phyloP scores from a whole-genome alignment of 495 filamentous ascomycete genomes.

The Aspergillus funiculosus region DNA sequence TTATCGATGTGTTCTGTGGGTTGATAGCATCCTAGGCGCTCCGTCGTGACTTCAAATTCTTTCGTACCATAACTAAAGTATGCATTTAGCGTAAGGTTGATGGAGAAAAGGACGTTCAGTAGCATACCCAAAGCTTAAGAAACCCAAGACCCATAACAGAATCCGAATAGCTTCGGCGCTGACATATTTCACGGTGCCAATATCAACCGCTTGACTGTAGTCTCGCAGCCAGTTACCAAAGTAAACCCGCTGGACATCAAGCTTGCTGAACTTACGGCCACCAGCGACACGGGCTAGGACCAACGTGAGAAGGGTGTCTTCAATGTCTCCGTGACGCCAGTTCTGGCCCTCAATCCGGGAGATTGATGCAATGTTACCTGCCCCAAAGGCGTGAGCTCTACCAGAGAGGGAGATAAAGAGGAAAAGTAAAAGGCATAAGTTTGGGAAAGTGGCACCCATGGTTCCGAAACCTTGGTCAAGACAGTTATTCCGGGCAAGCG shows the following conservation, averaged over 20 bases:
- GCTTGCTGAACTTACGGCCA: slow-evolving; percentile 80
- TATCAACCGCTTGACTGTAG: slow-evolving; percentile 63
- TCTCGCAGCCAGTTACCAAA: slow-evolving; percentile 93
- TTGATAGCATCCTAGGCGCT: slow-evolving; percentile 82
- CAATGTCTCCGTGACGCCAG: slow-evolving; percentile 89
- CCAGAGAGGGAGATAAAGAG: slow-evolving; percentile 56
- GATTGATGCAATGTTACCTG: slow-evolving; percentile 75
- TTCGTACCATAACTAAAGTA: slow-evolving; percentile 65
- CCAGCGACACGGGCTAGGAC: slow-evolving; percentile 70
- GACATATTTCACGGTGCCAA: slow-evolving; percentile 82
- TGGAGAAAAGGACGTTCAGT: not conserved
- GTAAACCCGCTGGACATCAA: slow-evolving; percentile 77
- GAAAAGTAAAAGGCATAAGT: slow-evolving; percentile 37
- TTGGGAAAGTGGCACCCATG: slow-evolving; percentile 26
- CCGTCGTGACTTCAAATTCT: slow-evolving; percentile 86
- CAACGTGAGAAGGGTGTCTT: slow-evolving; percentile 75
- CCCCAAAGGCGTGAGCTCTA: slow-evolving; percentile 74
- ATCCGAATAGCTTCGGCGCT: slow-evolving; percentile 85
- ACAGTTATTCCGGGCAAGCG: not conserved
- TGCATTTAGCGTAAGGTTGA: not conserved
- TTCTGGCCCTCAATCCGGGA: slow-evolving; percentile 77
- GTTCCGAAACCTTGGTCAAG: not conserved
- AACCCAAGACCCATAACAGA: slow-evolving; percentile 59
- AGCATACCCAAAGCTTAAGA: slow-evolving; percentile 48
- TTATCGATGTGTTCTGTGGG: slow-evolving; percentile 90